Base-by-base conservation (phyloP, 2,329 filamentous ascomycete genomes). In the Biscogniauxia sp. region DNA sequence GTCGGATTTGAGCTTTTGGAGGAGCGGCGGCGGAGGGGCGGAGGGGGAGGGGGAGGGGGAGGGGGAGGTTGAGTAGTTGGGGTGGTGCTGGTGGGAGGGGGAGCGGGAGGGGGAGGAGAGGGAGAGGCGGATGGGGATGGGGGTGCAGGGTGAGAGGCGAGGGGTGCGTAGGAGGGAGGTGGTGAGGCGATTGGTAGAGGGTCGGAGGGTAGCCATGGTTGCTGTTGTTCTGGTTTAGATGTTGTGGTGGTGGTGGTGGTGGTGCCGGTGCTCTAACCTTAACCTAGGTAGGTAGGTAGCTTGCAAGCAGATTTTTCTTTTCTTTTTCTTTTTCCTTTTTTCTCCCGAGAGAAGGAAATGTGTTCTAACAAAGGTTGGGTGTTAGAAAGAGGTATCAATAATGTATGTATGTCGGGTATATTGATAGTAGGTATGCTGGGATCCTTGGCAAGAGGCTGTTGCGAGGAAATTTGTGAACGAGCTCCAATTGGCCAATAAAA, bases 1-100 rank as follows among this genome's bases (percentile, higher is more conserved):
- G 67, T 90, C 87, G 64, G 73, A 75, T 70, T 84, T 85, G 69
- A 87, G 77, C 74, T 81, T 84, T 57, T 78, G 73, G 51, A 85
- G 74, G 8, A 85, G 74, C 11, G 82, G 81, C 4, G 75, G 61
- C 28, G 74, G 61, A 20, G 61, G 56, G 25, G 52, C 8, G 9
- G 52, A 5, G 5, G 52, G 5, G 25, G 75, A 66, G 5, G 75
- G 69, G 62, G 77, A 74, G 58, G 72, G 70, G 50, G 61, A 63
- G 61, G 56, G 66, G 65, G 50, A 67, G 67, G 62, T 62, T 56
- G 32, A 57, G 54, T 55, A 55, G 50, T 5, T 53, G 41, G 25
- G 55, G 56, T 50, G 25, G 56, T 53, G 54, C 56, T 56, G 53
- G 65, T 23, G 61, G 58, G 61, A 63, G 59, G 58, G 28, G 56